Percentiles rank a stretch among this genome's conserved stretches.
Conservation (phyloP, 768 basidiomycete genomes). For the Leucocoprinus birnbaumii region DNA sequence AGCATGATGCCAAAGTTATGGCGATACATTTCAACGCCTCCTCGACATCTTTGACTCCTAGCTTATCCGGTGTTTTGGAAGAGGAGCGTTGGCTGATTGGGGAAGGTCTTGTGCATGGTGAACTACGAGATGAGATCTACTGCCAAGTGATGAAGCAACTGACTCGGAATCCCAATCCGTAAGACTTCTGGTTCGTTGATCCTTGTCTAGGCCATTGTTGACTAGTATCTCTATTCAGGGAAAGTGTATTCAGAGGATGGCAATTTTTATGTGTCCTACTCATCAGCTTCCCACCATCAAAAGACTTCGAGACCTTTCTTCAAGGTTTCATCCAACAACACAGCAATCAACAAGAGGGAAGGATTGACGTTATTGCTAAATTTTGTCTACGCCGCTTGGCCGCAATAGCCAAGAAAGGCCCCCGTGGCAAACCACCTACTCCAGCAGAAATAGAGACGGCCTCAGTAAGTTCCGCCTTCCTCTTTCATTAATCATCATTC, state of each 20-base stretch:
- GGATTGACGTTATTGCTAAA: slow-evolving; percentile 88
- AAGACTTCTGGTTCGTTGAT: slow-evolving; percentile 26
- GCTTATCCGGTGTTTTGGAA: slow-evolving; percentile 52
- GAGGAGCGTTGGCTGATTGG: slow-evolving; percentile 86
- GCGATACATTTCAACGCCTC: slow-evolving; percentile 42
- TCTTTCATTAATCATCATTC: neutral
- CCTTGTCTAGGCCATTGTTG: neutral
- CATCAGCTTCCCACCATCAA: slow-evolving; percentile 91
- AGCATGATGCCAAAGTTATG: slow-evolving; percentile 39
- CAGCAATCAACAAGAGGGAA: slow-evolving; percentile 63
- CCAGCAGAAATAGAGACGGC: slow-evolving; percentile 90
- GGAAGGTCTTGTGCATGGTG: slow-evolving; percentile 76
- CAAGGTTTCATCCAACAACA: slow-evolving; percentile 75
- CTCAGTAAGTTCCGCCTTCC: slow-evolving; percentile 46
- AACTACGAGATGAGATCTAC: slow-evolving; percentile 91
- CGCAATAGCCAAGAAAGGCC: slow-evolving; percentile 78
- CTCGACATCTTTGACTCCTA: slow-evolving; percentile 39
- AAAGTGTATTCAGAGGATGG: slow-evolving; percentile 89
- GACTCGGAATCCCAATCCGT: slow-evolving; percentile 78
- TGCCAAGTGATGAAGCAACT: slow-evolving; percentile 93
- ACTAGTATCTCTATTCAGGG: slow-evolving; percentile 38
- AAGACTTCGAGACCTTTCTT: slow-evolving; percentile 87
- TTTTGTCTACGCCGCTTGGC: slow-evolving; percentile 81
- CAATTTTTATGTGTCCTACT: slow-evolving; percentile 88
- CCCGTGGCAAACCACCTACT: slow-evolving; percentile 80